These are phyloP conservation scores for Pseudozyma tsukubaensis DNA, from an alignment of 1,284 basidiomycete genomes.

Conservation along the genomic window DNA sequence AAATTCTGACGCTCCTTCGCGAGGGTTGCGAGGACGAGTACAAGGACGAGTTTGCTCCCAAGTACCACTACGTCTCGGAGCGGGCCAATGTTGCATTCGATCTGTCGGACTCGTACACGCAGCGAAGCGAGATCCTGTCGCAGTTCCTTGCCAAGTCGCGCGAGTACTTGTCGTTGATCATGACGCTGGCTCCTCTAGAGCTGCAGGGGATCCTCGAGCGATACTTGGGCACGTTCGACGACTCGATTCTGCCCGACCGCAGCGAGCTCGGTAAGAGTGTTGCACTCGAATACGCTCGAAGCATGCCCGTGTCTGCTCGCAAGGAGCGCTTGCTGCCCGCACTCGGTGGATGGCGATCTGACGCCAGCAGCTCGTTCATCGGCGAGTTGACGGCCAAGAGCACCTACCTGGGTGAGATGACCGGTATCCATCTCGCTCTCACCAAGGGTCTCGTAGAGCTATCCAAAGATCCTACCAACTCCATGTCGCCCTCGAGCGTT, in stretches of 20 bases:
- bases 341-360: constrained; percentile 67
- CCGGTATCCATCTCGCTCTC: constrained; percentile 79
- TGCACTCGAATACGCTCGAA: constrained; percentile 64
- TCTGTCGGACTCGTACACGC: constrained; percentile 86
- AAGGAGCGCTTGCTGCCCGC: constrained; percentile 60
- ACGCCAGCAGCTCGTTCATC: constrained; percentile 62
- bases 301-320: constrained; percentile 50
- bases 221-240: constrained; percentile 64
- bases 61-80: constrained; percentile 84
- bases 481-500: constrained; percentile 74
- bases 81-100: constrained; percentile 80
- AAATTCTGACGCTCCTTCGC: constrained; percentile 88
- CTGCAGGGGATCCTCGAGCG: constrained; percentile 89
- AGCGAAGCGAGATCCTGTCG: constrained; percentile 84
- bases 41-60: constrained; percentile 91
- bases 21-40: constrained; percentile 90
- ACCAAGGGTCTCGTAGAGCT: constrained; percentile 72
- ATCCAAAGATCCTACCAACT: constrained; percentile 75
- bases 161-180: constrained; percentile 84
- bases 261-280: constrained; percentile 64
- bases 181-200: constrained; percentile 89
- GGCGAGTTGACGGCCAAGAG: constrained; percentile 61
- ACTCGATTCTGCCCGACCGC: constrained; percentile 42
- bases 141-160: constrained; percentile 80
- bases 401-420: constrained; percentile 77